phyloP scores from a whole-genome alignment of 371 early-diverging fungal species.

The Mucor sp. region DNA sequence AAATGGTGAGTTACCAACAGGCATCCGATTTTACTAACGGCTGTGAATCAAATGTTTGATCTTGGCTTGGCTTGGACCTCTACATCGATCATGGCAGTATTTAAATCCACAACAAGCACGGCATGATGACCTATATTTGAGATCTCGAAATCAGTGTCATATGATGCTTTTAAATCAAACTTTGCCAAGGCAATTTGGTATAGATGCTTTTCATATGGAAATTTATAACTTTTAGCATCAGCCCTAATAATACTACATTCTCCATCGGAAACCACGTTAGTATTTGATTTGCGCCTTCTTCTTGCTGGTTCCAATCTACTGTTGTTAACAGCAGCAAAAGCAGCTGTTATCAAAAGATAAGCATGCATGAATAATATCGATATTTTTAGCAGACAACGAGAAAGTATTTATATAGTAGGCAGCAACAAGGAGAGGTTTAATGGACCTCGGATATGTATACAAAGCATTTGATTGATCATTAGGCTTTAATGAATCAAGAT shows the following conservation, averaged over 20 bases:
- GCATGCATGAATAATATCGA: neutral
- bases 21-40: conserved; percentile 10
- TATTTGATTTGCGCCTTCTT: too few relatives aligned
- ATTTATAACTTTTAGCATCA: neutral
- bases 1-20: conserved; percentile 59
- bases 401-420: neutral
- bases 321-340: neutral
- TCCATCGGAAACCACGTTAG: too few relatives aligned
- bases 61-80: neutral
- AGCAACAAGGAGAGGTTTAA: neutral
- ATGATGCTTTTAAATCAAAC: neutral
- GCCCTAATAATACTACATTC: too few relatives aligned
- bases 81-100: neutral
- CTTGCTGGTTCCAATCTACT: neutral
- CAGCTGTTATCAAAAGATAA: neutral
- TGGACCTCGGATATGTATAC: neutral
- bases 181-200: conserved; percentile 1
- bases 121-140: neutral
- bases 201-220: neutral
- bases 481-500: too few relatives aligned
- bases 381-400: neutral
- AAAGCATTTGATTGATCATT: too few relatives aligned
- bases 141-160: neutral
- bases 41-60: too few relatives aligned
- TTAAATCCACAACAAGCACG: neutral